Conservation (phyloP, 2,329 filamentous ascomycete species). For the Taxawa tesnikishii region DNA sequence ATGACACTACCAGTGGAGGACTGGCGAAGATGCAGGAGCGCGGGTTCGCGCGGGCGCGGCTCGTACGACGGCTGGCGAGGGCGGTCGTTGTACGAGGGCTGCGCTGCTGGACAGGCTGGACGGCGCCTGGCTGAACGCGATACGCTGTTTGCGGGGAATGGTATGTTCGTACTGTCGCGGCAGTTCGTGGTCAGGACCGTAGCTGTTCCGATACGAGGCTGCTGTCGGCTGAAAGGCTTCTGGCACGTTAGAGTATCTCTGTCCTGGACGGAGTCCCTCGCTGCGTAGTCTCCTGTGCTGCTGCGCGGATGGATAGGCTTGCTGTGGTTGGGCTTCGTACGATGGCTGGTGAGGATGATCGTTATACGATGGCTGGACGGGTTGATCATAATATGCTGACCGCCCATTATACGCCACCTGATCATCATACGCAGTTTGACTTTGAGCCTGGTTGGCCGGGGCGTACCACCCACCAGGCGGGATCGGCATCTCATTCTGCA, state of each 20-base stretch:
- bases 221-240: background rate
- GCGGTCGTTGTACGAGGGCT: background rate
- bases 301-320: conserved; percentile 2
- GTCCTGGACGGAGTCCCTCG: conserved; percentile 8
- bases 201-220: background rate
- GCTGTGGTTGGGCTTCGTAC: background rate
- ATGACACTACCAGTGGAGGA: background rate
- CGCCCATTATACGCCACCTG: background rate
- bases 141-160: background rate
- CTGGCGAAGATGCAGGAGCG: too few species aligned
- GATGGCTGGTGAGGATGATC: background rate
- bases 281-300: conserved; percentile 13
- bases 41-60: too few species aligned
- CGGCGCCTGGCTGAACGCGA: background rate
- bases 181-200: background rate
- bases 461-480: background rate
- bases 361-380: background rate
- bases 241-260: conserved; percentile 1
- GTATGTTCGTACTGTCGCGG: background rate
- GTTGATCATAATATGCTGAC: background rate
- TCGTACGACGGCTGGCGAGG: background rate
- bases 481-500: background rate
- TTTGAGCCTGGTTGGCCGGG: background rate
- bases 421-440: background rate
- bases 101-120: background rate